Evolutionary conservation across 352 stramenopile species (phyloP), one percentile per base, ranked within the genome.

Genomic region (Globisporangium abappressorium): DNA sequence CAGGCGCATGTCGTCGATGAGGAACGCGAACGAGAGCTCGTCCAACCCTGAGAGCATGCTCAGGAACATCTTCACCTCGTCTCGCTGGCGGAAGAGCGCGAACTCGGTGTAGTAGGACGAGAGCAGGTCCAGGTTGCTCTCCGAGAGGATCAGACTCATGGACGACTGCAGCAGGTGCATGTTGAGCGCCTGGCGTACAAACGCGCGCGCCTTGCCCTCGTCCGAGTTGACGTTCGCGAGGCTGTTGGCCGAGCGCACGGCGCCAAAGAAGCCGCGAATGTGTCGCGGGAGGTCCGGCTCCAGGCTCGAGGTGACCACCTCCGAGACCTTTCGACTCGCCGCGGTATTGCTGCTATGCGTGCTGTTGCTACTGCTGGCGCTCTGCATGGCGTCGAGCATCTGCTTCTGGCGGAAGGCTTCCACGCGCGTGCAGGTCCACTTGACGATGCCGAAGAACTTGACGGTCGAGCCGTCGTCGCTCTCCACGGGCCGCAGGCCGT

Each of bases 401-500:
- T 91, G 86, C 60, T 82, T 81, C 72, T 88, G 78, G 24, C 84
- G 80, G 53, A 93, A 83, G 15, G 84, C 81, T 66, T 90, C 84
- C 46, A 95, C 78, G 43, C 87, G 75, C 33, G 87, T 91, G 73
- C 85, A 95, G 14, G 85, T 93, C 87, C 87, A 95, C 74, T 95
- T 95, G 67, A 91, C 81, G 5, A 93, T 77, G 20, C 87, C 87
- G 56, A 93, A 95, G 74, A 93, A 95, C 64, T 95, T 91, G 73
- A 95, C 87, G 2, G 83, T 92, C 38, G 82, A 77, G n/a, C 53
- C 43, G 55, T 80, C 69, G 57, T 83, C 76, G 26, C 57, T 74
- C 53, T 93, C 84, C 24, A 93, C 68, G n/a, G 76, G 66, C 5
- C 84, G 85, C 38, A 95, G 74, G 0, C 87, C 85, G 56, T 95